A percentile compares a stretch with the other conserved stretches of the same genome.
These are phyloP conservation scores for Azolla pinnata DNA, from an alignment of 75 land plant species.

Conservation along the genomic window DNA sequence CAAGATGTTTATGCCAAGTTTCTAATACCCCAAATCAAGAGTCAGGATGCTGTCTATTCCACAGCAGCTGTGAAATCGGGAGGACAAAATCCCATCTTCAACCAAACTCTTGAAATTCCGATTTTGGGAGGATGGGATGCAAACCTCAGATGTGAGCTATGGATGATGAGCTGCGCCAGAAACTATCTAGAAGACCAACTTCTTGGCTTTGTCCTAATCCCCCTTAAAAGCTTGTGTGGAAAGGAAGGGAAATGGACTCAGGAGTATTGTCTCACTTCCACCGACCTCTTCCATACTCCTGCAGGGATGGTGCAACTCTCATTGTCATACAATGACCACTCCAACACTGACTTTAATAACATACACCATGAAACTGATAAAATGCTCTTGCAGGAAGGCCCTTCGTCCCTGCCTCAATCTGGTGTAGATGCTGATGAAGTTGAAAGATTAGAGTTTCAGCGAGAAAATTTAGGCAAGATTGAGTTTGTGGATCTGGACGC, in stretches of 20 bases:
- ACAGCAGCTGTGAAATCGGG: constrained; percentile 54
- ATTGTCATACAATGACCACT: constrained; percentile 6
- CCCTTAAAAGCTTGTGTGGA: constrained; percentile 37
- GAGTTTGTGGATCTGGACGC: constrained; percentile 66
- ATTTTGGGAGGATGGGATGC: constrained; percentile 31
- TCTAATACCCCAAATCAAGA: constrained; percentile 41
- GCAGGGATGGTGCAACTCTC: constrained; percentile 60
- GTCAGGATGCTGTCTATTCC: constrained; percentile 35
- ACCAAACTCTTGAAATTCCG: constrained; percentile 43
- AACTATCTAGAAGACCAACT: constrained; percentile 72
- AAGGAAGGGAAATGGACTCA: constrained; percentile 29
- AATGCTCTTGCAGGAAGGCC: not conserved
- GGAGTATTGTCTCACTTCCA: constrained; percentile 64
- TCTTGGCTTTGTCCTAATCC: constrained; percentile 58
- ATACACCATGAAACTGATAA: not conserved
- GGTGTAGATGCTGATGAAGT: not conserved
- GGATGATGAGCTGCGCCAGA: constrained; percentile 71
- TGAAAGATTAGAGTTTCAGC: not conserved
- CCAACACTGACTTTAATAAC: not conserved
- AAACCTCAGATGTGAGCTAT: constrained; percentile 65
- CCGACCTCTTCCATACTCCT: constrained; percentile 74
- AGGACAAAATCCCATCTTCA: constrained; percentile 66
- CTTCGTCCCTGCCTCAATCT: not conserved
- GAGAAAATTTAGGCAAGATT: constrained; percentile 30
- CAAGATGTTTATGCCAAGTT: constrained; percentile 82